Evolutionary conservation across 306 rosid species (phyloP), one percentile per base, ranked within the genome.

Genomic region (Gillenia trifoliata): DNA sequence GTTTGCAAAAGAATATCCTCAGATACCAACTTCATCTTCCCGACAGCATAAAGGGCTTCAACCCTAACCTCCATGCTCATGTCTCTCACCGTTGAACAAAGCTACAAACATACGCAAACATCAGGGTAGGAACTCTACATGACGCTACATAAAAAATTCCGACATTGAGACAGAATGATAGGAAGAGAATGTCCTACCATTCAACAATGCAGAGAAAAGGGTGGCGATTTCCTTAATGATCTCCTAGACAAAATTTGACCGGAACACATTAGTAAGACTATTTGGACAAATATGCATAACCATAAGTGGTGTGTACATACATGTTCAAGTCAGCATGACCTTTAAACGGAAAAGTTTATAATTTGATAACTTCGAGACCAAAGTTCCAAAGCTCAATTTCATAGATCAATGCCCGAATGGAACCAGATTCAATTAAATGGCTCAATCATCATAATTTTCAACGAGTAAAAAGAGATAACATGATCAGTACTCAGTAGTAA

Each of bases 11-110:
- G 97, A 80, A 93, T 68, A 69, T 87, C 88, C 89, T 86, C 89
- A 19, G 97, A 93, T 56, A 88, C 91, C 61, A 82, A 72, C 70
- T 82, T 83, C 70, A 88, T 80, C 80, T 80, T 89, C 50, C 81
- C 85, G 34, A 93, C 82, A 78, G 88, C 86, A 77, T 56, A 30
- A 75, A 93, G 91, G 70, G 89, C 92, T 83, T 89, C 89, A 75
- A 83, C 82, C 79, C 97, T 82, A 66, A 89, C 97, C 86, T 84
- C 81, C 90, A 89, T 80, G 81, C 78, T 88, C 97, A 91, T 93
- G 81, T 93, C 98, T 83, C 97, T 90, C 63, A 86, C 89, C 90
- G 85, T 82, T 29, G 91, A 89, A 88, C 96, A 89, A 69, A 93
- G 85, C 97, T 93, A 78, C 79, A 84, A 66, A 75, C 72, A 86